Evolutionary conservation across 306 rosid genomes (phyloP), one percentile per base, ranked within the genome.

Genomic region (Arachis hypogaea): DNA sequence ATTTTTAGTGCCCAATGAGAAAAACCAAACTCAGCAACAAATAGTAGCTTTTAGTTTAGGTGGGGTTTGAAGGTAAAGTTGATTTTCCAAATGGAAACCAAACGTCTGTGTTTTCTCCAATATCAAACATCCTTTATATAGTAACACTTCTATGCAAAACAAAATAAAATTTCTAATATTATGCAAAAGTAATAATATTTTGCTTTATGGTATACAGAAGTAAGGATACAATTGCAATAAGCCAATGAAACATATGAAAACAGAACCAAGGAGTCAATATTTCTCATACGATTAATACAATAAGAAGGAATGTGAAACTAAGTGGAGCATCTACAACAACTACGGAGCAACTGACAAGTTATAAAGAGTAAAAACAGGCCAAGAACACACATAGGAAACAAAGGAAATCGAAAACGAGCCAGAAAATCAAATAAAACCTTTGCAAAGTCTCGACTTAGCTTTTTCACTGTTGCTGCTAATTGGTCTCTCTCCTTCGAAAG

Each of bases 391-490:
- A 2, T 3, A 55, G 30, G 40, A 62, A 68, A 80, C 43, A 76
- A 44, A 61, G 16, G 45, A 30, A 69, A 61, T 11, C 7, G 41
- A 68, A 62, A 47, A 38, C n/a, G 7, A 2, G 51, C 70, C 14
- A 58, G 55, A 50, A 75, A 75, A 75, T 16, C 10, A 65, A 58
- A 51, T 68, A 43, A 54, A 65, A 93, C 98, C 93, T 90, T 93
- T 14, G 97, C 87, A 80, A 88, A 84, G 76, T 93, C 98, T 59
- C 97, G 91, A 77, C 91, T 83, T 14, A 93, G 84, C 81, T 88
- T 93, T 77, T 90, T 93, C 0, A 89, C 77, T 5, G 91, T 84
- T 79, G 85, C 80, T 56, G 90, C 85, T 77, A 87, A 68, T 44
- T 92, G 84, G 85, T 90, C 98, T 45, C 97, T 82, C 68, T 93